Percentiles rank a stretch among this genome's conserved stretches.
Conservation (phyloP, 2,329 filamentous ascomycete genomes). For the Tothia fuscella region DNA sequence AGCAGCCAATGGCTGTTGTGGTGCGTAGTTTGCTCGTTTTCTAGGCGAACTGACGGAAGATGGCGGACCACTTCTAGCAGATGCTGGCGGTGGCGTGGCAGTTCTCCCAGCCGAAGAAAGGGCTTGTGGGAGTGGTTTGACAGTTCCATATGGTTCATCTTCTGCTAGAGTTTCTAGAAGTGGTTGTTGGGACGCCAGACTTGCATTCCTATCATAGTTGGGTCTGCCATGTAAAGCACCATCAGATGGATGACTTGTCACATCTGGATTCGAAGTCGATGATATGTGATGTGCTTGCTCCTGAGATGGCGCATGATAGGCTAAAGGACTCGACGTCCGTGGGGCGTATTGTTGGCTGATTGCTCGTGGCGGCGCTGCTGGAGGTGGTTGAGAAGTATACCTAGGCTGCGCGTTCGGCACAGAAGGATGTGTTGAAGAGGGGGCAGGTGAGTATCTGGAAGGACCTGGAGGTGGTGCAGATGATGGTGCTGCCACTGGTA, state of each 20-base stretch:
- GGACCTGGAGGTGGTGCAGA: neutral
- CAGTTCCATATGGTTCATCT: conserved; percentile 3
- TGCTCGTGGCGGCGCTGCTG: conserved; percentile 19
- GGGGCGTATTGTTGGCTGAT: conserved; percentile 38
- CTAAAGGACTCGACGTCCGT: conserved; percentile 52
- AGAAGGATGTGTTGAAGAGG: conserved; percentile 17
- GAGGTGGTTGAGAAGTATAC: conserved; percentile 16
- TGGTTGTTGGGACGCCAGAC: neutral
- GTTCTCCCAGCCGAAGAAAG: neutral
- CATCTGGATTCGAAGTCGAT: neutral
- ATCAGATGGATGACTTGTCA: neutral
- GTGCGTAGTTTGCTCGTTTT: conserved; percentile 16
- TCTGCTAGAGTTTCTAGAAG: conserved; percentile 9
- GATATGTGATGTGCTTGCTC: neutral
- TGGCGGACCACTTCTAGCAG: conserved; percentile 21
- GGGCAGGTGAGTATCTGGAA: conserved; percentile 32
- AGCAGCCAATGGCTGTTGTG: neutral
- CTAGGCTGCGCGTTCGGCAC: conserved; percentile 8
- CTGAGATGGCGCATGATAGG: conserved; percentile 34
- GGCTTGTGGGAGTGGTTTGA: neutral
- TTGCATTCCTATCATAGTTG: neutral
- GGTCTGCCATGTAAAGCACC: neutral
- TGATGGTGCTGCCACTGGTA: conserved; percentile 16
- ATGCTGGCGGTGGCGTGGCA: conserved; percentile 15
- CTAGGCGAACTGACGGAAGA: conserved; percentile 29